Base-by-base conservation (phyloP, 176 grass and related monocot species). In the Oryza rufipogon region DNA sequence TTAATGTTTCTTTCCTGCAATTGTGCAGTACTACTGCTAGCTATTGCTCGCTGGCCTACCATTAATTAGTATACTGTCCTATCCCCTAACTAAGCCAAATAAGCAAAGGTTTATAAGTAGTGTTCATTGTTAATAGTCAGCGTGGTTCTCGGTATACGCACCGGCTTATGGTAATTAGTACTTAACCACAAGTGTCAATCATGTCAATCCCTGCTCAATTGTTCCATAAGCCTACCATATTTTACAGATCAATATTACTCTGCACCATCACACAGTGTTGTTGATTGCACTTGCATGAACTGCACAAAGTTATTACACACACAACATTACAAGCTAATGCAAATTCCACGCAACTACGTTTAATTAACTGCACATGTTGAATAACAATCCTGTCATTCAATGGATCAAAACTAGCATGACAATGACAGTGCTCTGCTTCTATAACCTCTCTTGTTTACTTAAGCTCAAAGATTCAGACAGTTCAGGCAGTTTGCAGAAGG, bases 141-240 rank as follows among this genome's bases (percentile, higher is more conserved):
- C 39, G 80, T 90, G 80, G 13, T 49, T 64, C 89, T 80, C 30
- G 84, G 49, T 75, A 65, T 87, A 81, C 54, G 77, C 33, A 76
- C 83, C 41, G 1, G 39, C 38, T 56, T 64, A 49, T 61, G 77
- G 52, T 73, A 66, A 65, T 38, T 48, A 67, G 4, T 34, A 2
- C 32, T 49, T 75, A 84, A 80, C 32, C 84, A 83, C 80, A 84
- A 2, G 84, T 79, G 64, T 90, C 41, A 87, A 80, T 79, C 70
- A 87, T 83, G 77, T 8, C 74, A 63, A 52, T 70, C 39, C 88
- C 63, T 52, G 84, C 36, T 66, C 68, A 38, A 41, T 34, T 77
- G 0, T 23, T 63, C 58, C 39, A 68, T 41, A 39, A 7, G 30
- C 19, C 14, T 72, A 54, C 48, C 58, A 51, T 16, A 71, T n/a